Percentiles rank a stretch among this genome's conserved stretches.
phyloP scores from a whole-genome alignment of 768 basidiomycete genomes.

The Coprinopsis marcescibilis region DNA sequence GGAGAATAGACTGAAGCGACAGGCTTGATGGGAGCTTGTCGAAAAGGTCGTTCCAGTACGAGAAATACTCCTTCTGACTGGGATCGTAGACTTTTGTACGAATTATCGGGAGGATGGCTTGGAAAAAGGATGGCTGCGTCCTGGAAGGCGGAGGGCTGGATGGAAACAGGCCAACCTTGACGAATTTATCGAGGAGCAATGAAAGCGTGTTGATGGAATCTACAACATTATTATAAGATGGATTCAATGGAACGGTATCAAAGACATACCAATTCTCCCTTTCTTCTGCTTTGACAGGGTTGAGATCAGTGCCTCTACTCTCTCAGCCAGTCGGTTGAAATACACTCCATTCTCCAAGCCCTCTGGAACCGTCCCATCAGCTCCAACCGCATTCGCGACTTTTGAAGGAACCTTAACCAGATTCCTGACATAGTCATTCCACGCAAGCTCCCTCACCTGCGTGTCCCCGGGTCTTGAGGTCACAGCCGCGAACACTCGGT shows the following conservation, averaged over 20 bases:
- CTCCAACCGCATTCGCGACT: slow-evolving; percentile 64
- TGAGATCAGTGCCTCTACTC: slow-evolving; percentile 47
- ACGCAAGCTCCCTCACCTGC: slow-evolving; percentile 34
- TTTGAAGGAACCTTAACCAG: slow-evolving; percentile 66
- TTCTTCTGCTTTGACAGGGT: slow-evolving; percentile 30
- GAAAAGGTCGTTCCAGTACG: slow-evolving; percentile 44
- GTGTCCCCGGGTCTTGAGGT: slow-evolving; percentile 14
- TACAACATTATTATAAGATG: slow-evolving; percentile 16
- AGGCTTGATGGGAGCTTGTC: slow-evolving; percentile 43
- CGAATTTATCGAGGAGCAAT: slow-evolving; percentile 60
- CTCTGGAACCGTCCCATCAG: slow-evolving; percentile 34
- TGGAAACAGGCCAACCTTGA: slow-evolving; percentile 64
- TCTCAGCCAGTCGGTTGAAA: slow-evolving; percentile 44
- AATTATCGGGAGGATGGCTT: slow-evolving; percentile 42
- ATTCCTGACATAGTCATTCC: slow-evolving; percentile 75
- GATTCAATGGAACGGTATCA: slow-evolving; percentile 2
- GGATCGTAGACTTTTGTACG: slow-evolving; percentile 29
- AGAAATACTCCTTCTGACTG: slow-evolving; percentile 31
- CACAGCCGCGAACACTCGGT: slow-evolving; percentile 54
- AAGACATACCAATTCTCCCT: slow-evolving; percentile 35
- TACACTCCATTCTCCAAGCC: slow-evolving; percentile 53
- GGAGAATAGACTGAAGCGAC: slow-evolving; percentile 51
- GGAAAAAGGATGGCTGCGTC: slow-evolving; percentile 73
- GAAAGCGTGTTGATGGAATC: slow-evolving; percentile 37
- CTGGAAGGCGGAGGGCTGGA: slow-evolving; percentile 38